A percentile compares a stretch with the other conserved stretches of the same genome.
Conservation (phyloP, 1,284 basidiomycete genomes). For the Inonotus obliquus region DNA sequence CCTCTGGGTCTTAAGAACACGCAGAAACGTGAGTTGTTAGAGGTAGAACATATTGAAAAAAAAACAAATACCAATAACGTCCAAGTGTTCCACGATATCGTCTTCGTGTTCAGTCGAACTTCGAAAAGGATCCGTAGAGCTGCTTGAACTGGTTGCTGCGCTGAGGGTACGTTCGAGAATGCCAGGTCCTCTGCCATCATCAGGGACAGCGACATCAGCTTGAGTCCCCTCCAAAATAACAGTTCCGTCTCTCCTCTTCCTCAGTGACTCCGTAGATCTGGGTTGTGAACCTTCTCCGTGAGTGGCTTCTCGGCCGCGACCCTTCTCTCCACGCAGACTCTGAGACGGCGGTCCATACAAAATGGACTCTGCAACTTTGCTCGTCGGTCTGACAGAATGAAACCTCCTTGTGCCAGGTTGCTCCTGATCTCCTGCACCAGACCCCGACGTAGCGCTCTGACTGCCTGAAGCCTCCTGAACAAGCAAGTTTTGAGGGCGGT, state of each 20-base stretch:
- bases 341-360: not conserved
- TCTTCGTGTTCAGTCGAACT: constrained; percentile 49
- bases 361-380: constrained; percentile 29
- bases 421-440: not conserved
- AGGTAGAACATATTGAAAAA: not conserved
- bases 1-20: constrained; percentile 55
- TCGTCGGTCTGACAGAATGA: constrained; percentile 10
- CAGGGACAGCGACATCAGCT: constrained; percentile 29
- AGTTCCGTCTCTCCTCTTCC: constrained; percentile 9
- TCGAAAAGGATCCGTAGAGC: constrained; percentile 22
- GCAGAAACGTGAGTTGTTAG: not conserved
- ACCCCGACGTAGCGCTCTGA: not conserved
- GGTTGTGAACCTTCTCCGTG: not conserved
- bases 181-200: constrained; percentile 30
- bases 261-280: not conserved
- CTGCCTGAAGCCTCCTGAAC: not conserved
- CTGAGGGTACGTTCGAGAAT: constrained; percentile 43
- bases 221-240: constrained; percentile 30
- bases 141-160: constrained; percentile 27
- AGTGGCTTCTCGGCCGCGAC: not conserved
- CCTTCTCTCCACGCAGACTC: not conserved
- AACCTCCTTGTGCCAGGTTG: not conserved
- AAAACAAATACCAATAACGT: constrained; percentile 58
- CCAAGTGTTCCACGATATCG: constrained; percentile 72
- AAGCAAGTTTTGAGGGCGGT: not conserved